Evolutionary conservation across 2,329 filamentous ascomycete genomes (phyloP).

Genomic region (Huntiella savannae): DNA sequence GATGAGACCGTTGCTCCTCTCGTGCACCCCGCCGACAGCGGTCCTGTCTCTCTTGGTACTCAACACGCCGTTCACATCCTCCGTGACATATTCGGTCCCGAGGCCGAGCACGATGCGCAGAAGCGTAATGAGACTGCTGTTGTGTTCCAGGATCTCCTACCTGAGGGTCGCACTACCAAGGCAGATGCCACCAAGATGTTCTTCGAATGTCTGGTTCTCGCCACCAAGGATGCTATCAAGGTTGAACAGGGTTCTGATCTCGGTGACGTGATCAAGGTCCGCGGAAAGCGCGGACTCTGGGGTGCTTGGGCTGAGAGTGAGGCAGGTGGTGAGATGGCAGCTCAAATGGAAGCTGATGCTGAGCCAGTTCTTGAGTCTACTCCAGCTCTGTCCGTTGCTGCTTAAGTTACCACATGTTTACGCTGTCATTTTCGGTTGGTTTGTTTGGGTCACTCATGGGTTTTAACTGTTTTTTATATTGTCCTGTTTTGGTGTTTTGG

Average conservation of each 20-base stretch:
- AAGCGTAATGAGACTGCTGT: slow-evolving; percentile 60
- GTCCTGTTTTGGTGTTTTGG: no score
- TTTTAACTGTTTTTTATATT: slow-evolving; percentile 1
- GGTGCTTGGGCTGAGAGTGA: slow-evolving; percentile 81
- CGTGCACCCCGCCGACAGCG: slow-evolving; percentile 65
- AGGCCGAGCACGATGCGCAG: slow-evolving; percentile 47
- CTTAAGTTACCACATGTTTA: slow-evolving; percentile 7
- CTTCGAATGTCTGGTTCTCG: slow-evolving; percentile 87
- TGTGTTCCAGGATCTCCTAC: slow-evolving; percentile 79
- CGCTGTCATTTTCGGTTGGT: not conserved
- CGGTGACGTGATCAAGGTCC: slow-evolving; percentile 62
- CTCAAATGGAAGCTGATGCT: slow-evolving; percentile 26
- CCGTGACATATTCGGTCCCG: slow-evolving; percentile 65
- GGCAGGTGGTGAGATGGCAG: slow-evolving; percentile 41
- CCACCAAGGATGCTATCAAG: slow-evolving; percentile 95
- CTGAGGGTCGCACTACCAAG: slow-evolving; percentile 60
- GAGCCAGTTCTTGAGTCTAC: slow-evolving; percentile 3
- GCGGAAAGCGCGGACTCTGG: slow-evolving; percentile 91
- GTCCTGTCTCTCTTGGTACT: slow-evolving; percentile 74
- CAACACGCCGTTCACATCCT: slow-evolving; percentile 92
- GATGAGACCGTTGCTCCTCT: slow-evolving; percentile 62
- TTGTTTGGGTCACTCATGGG: not conserved
- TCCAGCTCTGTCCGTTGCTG: slow-evolving; percentile 10
- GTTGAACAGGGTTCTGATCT: slow-evolving; percentile 69
- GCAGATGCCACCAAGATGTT: slow-evolving; percentile 98